Evolutionary conservation across 75 land plant species (phyloP), one percentile per base, ranked within the genome.

Genomic region (Selaginella tamariscina): DNA sequence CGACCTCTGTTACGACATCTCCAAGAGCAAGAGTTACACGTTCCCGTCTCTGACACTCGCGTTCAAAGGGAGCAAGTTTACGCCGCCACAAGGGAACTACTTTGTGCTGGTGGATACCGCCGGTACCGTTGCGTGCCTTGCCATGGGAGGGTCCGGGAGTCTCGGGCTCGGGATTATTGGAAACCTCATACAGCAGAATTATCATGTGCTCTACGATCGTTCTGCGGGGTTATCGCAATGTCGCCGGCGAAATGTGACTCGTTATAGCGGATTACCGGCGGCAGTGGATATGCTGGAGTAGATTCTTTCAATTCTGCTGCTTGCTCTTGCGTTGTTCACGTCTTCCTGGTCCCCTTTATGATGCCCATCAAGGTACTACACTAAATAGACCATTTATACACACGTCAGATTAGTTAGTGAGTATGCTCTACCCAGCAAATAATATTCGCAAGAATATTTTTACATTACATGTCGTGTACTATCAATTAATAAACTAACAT

Each of bases 1-100:
- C 0, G 79, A 75, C 23, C 81, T 82, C 1, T 93, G 98, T 70
- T 93, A 81, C 79, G 85, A 93, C 33, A n/a, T 59, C 8, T 59
- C 62, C 23, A 27, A 27, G 26, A 18, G n/a, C 18, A 0, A 20
- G 23, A 27, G 8, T 18, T 28, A 20, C 21, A 67, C 8, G 5
- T 33, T 21, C 22, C 21, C 59, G 2, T 2, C 62, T 8, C 23
- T 59, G 9, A 23, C 62, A 23, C 26, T 59, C n/a, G 26, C 23
- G 21, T 59, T 59, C 62, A 59, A 59, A 9, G 62, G 62, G 8
- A 27, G n/a, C 23, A 59, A 27, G 62, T 23, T 59, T 21, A 8
- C 23, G 8, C 62, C 62, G 18, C 62, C 62, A 5, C 62, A 21
- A 5, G 21, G 23, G 62, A 59, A 59, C 21, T 59, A 59, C 62